Evolutionary conservation across 2,329 filamentous ascomycete species (phyloP), one percentile per base, ranked within the genome.

Genomic region (Penicillium sp.): DNA sequence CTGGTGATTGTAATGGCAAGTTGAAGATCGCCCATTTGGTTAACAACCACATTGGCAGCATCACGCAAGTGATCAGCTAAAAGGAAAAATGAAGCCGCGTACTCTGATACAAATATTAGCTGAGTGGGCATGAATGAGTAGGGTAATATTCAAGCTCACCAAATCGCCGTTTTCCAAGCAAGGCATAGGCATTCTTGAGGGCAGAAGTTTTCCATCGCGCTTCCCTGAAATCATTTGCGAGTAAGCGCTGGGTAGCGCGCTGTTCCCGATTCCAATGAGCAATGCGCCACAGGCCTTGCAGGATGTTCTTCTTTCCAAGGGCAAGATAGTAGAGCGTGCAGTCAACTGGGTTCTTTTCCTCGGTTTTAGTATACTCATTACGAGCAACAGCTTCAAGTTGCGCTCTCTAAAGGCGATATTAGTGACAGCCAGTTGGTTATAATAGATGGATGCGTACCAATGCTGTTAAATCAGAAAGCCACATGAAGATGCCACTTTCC

Each of bases 41-140:
- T 91, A 12, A 92, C 78, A 58, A 95, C 90, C 15, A 99, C 86
- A 58, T 88, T 89, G 46, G 94, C 87, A 0, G 94, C 93, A 68
- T 96, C 91, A 48, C 87, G 84, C 0, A 96, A 78, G 64, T 88
- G 87, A 59, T 92, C 91, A 2, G 90, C 95, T 1, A 99, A 80
- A 5, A 99, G 79, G 76, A 99, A 99, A 75, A 97, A 99, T 0
- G 94, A 89, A 1, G 93, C 94, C 3, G 94, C 92, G 66, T 99
- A 99, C 73, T 90, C 91, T 91, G 48, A n/a, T 32, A 27, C 23
- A 8, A 24, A 4, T 20, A 46, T 59, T 47, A 58, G 42, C 32
- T 36, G 7, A 7, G 15, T n/a, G 4, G 13, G n/a, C 8, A 3
- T 17, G 42, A 46, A 47, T 17, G 21, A 33, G 46, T n/a, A 41